Base-by-base conservation (phyloP, 1,139 yeast species). In the Blastobotrys arbuscula region DNA sequence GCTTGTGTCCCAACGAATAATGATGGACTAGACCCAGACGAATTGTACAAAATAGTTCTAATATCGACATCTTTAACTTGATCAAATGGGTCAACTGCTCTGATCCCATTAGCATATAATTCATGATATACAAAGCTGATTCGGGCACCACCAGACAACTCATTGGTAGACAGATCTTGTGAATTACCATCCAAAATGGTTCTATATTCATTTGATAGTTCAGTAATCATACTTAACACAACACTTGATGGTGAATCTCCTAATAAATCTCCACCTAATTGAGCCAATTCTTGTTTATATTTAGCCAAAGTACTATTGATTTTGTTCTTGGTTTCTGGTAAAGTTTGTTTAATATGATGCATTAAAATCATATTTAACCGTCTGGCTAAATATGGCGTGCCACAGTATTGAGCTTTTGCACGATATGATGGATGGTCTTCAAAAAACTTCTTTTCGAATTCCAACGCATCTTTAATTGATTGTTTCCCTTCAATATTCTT, bases 11-110 rank as follows among this genome's bases (percentile, higher is more conserved):
- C 98, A 51, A 92, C 98, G 70, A 92, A 92, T 60, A 92, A 75
- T 4, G 96, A 86, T n/a, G 98, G 98, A 0, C 97, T 88, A 16
- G 97, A 84, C 63, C 98, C 98, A 13, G 96, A 85, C 41, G 97
- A 87, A 67, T 92, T 92, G 73, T 90, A 95, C 37, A 72, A 60
- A 50, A 92, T 90, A 13, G 98, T 92, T 69, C 98, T 82, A 60
- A 94, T 94, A 66, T 92, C 99, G 33, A 88, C 84, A 66, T 92
- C 98, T 70, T 88, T 89, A 61, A 92, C 90, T 68, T 90, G 96
- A 65, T 92, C 98, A 68, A 87, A 92, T 49, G 99, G 99, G 66
- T 94, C 98, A 51, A 92, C 76, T 0, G 97, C 89, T 63, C 81
- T 79, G 51, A 92, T 78, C 69, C 98, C 98, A 65, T 87, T 90